A percentile compares a stretch with the other conserved stretches of the same genome.
These are phyloP conservation scores for Fomitopsis palustris DNA, from an alignment of 1,284 basidiomycete genomes.

Conservation along the genomic window DNA sequence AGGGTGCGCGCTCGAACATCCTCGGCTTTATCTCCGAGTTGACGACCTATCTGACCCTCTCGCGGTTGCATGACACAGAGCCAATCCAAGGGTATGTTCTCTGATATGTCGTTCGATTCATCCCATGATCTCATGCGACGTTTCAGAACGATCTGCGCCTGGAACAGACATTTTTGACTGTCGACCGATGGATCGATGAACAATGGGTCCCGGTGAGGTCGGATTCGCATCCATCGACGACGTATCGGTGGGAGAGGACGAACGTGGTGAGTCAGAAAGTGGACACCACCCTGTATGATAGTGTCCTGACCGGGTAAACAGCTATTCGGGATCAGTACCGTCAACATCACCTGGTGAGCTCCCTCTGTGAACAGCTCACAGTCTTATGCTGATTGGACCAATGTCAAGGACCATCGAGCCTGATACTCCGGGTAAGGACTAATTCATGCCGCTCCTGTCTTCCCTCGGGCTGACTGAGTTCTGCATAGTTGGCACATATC, in stretches of 20 bases:
- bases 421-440: slow-evolving; percentile 48
- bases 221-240: slow-evolving; percentile 80
- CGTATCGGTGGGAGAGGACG: slow-evolving; percentile 63
- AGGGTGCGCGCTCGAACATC: slow-evolving; percentile 32
- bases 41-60: not conserved
- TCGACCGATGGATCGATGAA: slow-evolving; percentile 52
- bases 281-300: not conserved
- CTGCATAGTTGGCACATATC: slow-evolving; percentile 61
- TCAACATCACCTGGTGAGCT: slow-evolving; percentile 60
- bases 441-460: not conserved
- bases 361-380: not conserved
- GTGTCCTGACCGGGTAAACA: slow-evolving; percentile 19
- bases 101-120: not conserved
- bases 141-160: slow-evolving; percentile 73
- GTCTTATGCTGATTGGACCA: slow-evolving; percentile 1
- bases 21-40: not conserved
- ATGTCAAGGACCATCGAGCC: slow-evolving; percentile 59
- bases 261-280: slow-evolving; percentile 38
- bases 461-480: not conserved
- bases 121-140: not conserved
- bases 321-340: slow-evolving; percentile 58
- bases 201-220: slow-evolving; percentile 61
- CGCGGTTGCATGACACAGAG: slow-evolving; percentile 24
- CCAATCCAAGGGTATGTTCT: slow-evolving; percentile 66
- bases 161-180: slow-evolving; percentile 69